Conservation (phyloP, 2,329 filamentous ascomycete genomes). For the Fusarium transvaalense region DNA sequence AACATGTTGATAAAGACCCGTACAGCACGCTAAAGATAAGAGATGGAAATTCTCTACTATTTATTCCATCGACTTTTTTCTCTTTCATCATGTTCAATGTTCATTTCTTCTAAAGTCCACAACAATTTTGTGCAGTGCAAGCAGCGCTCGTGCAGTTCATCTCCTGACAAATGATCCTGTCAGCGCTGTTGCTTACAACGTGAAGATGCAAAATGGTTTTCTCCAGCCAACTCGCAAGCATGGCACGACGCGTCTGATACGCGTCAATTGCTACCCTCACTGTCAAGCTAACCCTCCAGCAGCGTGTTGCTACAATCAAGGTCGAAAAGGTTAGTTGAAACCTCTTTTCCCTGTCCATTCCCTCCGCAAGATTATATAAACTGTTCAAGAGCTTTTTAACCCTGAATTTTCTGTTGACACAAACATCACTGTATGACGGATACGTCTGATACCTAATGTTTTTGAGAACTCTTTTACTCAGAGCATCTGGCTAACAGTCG, state of each 20-base stretch:
- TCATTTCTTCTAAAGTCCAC: neutral
- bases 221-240: neutral
- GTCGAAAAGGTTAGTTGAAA: slow-evolving; percentile 60
- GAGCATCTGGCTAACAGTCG: slow-evolving; percentile 57
- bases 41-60: neutral
- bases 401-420: slow-evolving; percentile 71
- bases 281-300: neutral
- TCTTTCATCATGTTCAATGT: neutral
- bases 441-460: slow-evolving; percentile 31
- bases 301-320: neutral
- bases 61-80: neutral
- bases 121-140: neutral
- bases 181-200: neutral
- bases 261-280: neutral
- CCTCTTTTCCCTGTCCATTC: neutral
- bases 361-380: slow-evolving; percentile 66
- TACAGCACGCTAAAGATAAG: neutral
- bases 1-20: neutral
- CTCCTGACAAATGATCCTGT: neutral
- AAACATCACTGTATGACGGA: slow-evolving; percentile 69
- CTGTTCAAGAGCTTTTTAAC: slow-evolving; percentile 75
- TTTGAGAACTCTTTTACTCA: slow-evolving; percentile 39
- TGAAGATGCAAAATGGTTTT: neutral
- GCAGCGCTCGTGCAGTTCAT: too few relatives aligned
- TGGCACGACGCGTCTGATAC: neutral